Evolutionary conservation across 2,329 filamentous ascomycete genomes (phyloP).

Genomic region (Zasmidium citrigriseum): DNA sequence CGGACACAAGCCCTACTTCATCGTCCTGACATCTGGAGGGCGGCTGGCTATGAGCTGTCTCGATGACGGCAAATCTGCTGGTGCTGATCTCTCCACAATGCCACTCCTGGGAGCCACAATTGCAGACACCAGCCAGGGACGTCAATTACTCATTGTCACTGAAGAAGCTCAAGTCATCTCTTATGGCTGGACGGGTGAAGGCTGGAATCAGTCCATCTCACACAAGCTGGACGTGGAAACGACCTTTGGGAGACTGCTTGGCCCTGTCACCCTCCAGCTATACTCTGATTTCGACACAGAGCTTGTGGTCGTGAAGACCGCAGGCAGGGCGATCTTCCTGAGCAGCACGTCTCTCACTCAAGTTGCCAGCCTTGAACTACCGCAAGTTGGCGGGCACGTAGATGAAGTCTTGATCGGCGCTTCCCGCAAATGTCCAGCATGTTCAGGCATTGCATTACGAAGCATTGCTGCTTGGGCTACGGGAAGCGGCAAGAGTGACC

Average conservation of each 20-base stretch:
- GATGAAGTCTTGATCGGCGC: constrained; percentile 22
- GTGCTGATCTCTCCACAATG: constrained; percentile 20
- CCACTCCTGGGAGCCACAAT: constrained; percentile 29
- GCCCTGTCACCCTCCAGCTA: constrained; percentile 21
- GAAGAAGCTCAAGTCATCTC: constrained; percentile 26
- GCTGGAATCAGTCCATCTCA: constrained; percentile 18
- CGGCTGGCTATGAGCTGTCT: constrained; percentile 60
- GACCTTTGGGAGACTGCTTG: constrained; percentile 15
- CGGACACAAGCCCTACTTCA: constrained; percentile 43
- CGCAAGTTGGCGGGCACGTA: constrained; percentile 2
- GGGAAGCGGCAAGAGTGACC: constrained; percentile 3
- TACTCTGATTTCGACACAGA: constrained; percentile 27
- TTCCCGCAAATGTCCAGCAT: constrained; percentile 50
- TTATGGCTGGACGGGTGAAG: constrained; percentile 15
- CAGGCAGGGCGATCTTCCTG: constrained; percentile 20
- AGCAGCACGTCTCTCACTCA: constrained; percentile 20
- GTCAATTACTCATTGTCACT: constrained; percentile 24
- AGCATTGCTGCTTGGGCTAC: constrained; percentile 65
- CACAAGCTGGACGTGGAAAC: constrained; percentile 16
- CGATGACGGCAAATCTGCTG: constrained; percentile 38
- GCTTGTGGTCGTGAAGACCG: constrained; percentile 23
- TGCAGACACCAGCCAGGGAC: constrained; percentile 17
- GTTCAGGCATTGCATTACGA: constrained; percentile 58
- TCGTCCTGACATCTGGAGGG: constrained; percentile 67
- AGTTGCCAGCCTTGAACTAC: constrained; percentile 19